Base-by-base conservation (phyloP, 139 green algal genomes). In the Nannochloris sp. region DNA sequence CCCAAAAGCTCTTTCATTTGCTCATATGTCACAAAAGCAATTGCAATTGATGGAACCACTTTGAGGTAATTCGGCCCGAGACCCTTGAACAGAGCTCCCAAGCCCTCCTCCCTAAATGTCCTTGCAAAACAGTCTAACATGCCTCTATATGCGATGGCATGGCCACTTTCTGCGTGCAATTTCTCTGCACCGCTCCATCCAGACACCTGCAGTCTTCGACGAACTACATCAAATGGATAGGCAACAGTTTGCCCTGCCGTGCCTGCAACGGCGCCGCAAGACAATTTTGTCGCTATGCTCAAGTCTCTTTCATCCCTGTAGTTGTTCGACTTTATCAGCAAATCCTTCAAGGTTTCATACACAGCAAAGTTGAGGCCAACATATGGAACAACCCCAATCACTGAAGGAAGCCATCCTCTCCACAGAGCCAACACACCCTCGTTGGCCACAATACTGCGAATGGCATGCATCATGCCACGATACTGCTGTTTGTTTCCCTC, bases 341-440 rank as follows among this genome's bases (percentile, higher is more conserved):
- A 63, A 45, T 86, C 91, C 72, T 98, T 98, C 10, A 92, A 62
- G 3, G 92, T 94, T 77, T 96, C 92, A 67, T 98, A 98, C 4
- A 99, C 93, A 0, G 82, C 87, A 79, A 99, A 99, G 71, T 99
- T 97, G 60, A 99, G 82, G 4, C 93, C 93, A 4, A 97, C 92
- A 69, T 98, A 98, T 5, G 93, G 93, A 12, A 98, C 73, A 36
- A 98, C 93, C 3, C 93, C 93, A 57, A 98, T 96, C 16, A 98
- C 93, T 37, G 72, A 88, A 2, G 93, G 93, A 68, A 98, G 71
- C 91, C 93, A 98, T 26, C 93, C 93, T 56, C 86, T 88, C 84
- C 96, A 98, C 16, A 98, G 76, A 8, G 93, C 91, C 5, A 87
- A 67, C 10, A 85, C 8, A 2, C 93, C 93, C 73, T 98, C 93